These are phyloP conservation scores for Aristolochia contorta DNA, from an alignment of 164 flowering plant genomes.

Conservation along the genomic window DNA sequence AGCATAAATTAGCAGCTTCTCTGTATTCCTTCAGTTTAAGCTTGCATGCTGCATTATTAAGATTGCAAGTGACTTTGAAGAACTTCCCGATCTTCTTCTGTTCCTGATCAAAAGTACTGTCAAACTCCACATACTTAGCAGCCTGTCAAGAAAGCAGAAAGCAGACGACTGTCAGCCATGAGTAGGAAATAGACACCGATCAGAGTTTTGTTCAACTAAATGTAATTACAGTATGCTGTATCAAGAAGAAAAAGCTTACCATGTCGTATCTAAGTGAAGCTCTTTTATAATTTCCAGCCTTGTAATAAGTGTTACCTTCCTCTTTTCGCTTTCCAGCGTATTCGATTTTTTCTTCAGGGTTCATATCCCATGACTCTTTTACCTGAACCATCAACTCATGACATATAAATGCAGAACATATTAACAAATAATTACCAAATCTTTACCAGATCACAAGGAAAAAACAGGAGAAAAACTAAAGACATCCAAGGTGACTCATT, in stretches of 20 bases:
- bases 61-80: conserved; percentile 22
- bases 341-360: conserved; percentile 26
- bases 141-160: conserved; percentile 12
- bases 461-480: too few species aligned
- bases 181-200: background rate
- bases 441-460: background rate
- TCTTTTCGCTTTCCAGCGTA: conserved; percentile 25
- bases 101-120: conserved; percentile 17
- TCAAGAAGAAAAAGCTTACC: conserved; percentile 11
- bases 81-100: conserved; percentile 20
- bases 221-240: background rate
- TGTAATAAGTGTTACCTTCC: conserved; percentile 27
- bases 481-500: too few species aligned
- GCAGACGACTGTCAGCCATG: background rate
- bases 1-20: conserved; percentile 21
- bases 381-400: conserved; percentile 12
- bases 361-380: conserved; percentile 36
- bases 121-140: conserved; percentile 21
- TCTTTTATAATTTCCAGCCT: conserved; percentile 24
- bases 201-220: background rate
- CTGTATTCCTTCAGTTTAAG: conserved; percentile 22
- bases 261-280: conserved; percentile 33
- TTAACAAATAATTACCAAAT: background rate
- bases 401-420: background rate
- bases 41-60: conserved; percentile 27